Evolutionary conservation across 257 asterid genomes (phyloP).

Genomic region (Nicotiana tabacum): DNA sequence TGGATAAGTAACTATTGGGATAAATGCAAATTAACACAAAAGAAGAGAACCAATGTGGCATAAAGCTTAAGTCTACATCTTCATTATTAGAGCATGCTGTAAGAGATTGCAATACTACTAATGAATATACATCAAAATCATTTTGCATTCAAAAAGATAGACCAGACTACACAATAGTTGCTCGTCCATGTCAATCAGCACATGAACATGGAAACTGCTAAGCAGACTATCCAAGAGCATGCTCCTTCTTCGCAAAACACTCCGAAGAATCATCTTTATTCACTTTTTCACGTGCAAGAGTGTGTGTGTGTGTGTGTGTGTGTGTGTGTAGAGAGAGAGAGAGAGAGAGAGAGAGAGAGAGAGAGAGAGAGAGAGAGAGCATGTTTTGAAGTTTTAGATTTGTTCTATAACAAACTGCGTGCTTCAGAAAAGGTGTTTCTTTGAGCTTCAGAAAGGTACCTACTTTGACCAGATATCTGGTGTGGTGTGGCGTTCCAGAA

Average conservation of each 20-base stretch:
- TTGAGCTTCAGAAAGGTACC: not conserved
- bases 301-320: not conserved
- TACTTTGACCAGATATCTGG: not conserved
- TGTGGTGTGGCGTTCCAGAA: not conserved
- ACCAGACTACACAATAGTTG: not conserved
- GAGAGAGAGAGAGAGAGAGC: too few relatives aligned
- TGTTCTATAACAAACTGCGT: too few relatives aligned
- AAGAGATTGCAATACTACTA: not conserved
- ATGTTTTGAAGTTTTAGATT: too few relatives aligned
- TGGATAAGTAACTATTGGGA: not conserved
- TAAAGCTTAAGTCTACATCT: not conserved
- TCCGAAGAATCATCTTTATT: not conserved
- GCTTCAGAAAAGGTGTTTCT: too few relatives aligned
- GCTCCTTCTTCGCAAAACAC: not conserved
- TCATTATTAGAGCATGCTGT: not conserved
- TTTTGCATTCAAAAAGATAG: not conserved
- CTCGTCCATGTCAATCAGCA: not conserved
- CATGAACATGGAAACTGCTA: not conserved
- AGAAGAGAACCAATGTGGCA: not conserved
- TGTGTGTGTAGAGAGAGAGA: too few relatives aligned
- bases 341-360: too few relatives aligned
- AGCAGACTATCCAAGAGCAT: not conserved
- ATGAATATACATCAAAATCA: not conserved
- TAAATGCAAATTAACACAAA: not conserved
- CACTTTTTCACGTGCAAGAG: not conserved